A percentile compares a stretch with the other conserved stretches of the same genome.
Conservation (phyloP, 2,329 filamentous ascomycete species). For the Fusarium mundagurra region DNA sequence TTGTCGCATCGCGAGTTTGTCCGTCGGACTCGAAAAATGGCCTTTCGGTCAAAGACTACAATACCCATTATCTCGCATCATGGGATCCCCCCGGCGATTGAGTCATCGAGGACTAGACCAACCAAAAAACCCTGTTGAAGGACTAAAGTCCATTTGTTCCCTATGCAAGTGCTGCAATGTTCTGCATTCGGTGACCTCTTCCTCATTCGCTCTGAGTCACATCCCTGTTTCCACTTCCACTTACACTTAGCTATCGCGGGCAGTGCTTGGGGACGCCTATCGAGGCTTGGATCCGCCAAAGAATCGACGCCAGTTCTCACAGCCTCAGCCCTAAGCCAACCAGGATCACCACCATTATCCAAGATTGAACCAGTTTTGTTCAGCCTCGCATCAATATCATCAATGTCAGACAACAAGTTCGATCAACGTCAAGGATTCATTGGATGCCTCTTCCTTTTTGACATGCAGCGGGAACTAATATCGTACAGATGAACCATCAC, state of each 20-base stretch:
- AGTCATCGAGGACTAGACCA: conserved; percentile 33
- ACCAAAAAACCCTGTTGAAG: conserved; percentile 19
- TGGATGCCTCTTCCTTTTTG: conserved; percentile 40
- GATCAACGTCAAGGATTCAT: conserved; percentile 32
- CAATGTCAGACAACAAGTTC: neutral
- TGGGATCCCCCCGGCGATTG: conserved; percentile 41
- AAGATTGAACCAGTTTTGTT: neutral
- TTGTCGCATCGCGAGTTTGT: neutral
- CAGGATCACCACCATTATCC: neutral
- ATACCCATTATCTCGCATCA: conserved; percentile 30
- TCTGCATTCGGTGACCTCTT: conserved; percentile 20
- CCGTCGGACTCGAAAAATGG: neutral
- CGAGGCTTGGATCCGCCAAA: conserved; percentile 34
- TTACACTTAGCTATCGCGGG: neutral
- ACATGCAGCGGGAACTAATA: conserved; percentile 40
- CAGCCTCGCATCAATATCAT: conserved; percentile 37
- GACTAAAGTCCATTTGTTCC: neutral
- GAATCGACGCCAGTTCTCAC: conserved; percentile 19
- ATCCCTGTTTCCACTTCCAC: neutral
- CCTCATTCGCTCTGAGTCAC: conserved; percentile 22
- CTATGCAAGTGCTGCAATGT: conserved; percentile 32
- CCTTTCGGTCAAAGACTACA: neutral
- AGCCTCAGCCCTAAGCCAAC: conserved; percentile 32
- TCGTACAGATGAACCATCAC: conserved; percentile 9
- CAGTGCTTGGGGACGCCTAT: conserved; percentile 31